phyloP scores from a whole-genome alignment of 1,139 yeast genomes.

The Debaryomyces subglobosus region DNA sequence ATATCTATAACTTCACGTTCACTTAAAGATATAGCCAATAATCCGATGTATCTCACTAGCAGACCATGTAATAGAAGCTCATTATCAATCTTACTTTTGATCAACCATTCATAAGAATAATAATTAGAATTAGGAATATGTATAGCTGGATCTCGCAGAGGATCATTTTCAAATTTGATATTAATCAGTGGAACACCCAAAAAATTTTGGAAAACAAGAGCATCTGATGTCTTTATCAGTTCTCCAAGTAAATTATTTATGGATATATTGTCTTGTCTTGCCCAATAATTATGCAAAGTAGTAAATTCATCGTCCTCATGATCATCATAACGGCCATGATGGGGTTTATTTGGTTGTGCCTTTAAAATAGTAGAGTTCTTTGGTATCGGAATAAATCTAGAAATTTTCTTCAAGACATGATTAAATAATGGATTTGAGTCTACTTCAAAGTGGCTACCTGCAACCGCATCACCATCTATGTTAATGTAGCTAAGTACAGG shows the following conservation, averaged over 20 bases:
- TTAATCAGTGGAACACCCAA: conserved; percentile 37
- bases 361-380: conserved; percentile 15
- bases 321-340: conserved; percentile 18
- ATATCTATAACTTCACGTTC: conserved; percentile 48
- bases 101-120: conserved; percentile 40
- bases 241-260: conserved; percentile 39
- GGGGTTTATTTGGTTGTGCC: conserved; percentile 12
- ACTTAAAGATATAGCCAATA: conserved; percentile 38
- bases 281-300: conserved; percentile 43
- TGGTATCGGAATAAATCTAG: conserved; percentile 41
- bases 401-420: conserved; percentile 33
- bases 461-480: conserved; percentile 43
- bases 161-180: conserved; percentile 37
- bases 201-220: conserved; percentile 38
- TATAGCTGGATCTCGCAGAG: conserved; percentile 28
- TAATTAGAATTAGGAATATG: conserved; percentile 43
- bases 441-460: conserved; percentile 42
- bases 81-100: conserved; percentile 30
- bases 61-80: conserved; percentile 38
- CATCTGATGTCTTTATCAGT: conserved; percentile 28
- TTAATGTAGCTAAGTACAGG: conserved; percentile 42
- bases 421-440: conserved; percentile 42
- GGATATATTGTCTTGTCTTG: conserved; percentile 32
- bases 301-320: conserved; percentile 28
- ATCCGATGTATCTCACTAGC: conserved; percentile 42